phyloP scores from a whole-genome alignment of 2,329 filamentous ascomycete species.

The Cryphonectria parasitica region DNA sequence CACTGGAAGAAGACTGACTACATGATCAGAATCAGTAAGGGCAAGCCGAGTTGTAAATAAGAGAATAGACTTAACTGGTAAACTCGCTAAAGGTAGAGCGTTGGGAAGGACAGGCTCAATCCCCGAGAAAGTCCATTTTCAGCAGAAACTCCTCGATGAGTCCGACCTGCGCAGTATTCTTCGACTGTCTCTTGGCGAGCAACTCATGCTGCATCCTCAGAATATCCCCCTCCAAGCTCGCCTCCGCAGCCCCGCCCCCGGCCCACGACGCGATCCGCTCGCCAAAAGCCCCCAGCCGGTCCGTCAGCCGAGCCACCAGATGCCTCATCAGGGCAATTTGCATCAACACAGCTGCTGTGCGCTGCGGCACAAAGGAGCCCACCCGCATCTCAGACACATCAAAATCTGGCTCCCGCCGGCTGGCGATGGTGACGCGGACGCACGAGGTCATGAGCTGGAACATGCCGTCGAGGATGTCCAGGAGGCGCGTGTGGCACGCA shows the following conservation, averaged over 20 bases:
- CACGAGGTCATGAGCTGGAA: conserved; percentile 40
- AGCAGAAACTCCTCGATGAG: conserved; percentile 18
- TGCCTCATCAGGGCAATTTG: conserved; percentile 40
- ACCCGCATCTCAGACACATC: conserved; percentile 46
- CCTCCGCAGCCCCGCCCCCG: too few species aligned
- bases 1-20: not conserved
- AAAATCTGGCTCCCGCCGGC: conserved; percentile 39
- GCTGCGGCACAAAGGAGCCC: conserved; percentile 43
- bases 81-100: not conserved
- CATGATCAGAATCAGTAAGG: not conserved
- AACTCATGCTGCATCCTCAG: conserved; percentile 15
- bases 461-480: conserved; percentile 43
- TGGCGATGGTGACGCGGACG: conserved; percentile 35
- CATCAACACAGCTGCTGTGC: conserved; percentile 40
- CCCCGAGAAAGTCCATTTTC: conserved; percentile 2
- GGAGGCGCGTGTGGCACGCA: conserved; percentile 43
- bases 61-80: not conserved
- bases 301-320: conserved; percentile 36
- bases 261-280: not conserved
- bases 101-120: not conserved
- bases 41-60: too few species aligned
- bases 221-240: not conserved
- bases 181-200: conserved; percentile 14
- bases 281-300: conserved; percentile 9
- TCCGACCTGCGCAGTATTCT: not conserved